A percentile compares a stretch with the other conserved stretches of the same genome.
Evolutionary conservation across 306 rosid species (phyloP).

Genomic region (Gleditsia sinensis): DNA sequence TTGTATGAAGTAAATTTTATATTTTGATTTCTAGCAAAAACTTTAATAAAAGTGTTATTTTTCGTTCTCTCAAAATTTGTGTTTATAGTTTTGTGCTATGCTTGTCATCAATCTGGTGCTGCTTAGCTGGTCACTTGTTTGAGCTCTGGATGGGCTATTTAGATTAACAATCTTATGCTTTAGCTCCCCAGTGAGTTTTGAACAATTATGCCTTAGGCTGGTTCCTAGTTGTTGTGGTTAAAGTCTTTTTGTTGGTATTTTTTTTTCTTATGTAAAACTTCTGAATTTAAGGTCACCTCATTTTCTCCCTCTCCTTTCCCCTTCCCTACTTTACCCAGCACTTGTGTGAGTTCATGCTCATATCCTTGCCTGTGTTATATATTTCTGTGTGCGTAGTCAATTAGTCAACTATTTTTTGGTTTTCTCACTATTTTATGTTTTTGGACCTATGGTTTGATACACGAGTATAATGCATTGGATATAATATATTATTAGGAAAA

Average conservation of each 20-base stretch:
- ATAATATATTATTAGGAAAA: conserved; percentile 1
- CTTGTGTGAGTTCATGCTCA: conserved; percentile 6
- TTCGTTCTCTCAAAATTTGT: background rate
- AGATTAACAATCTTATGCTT: background rate
- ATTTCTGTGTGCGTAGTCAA: background rate
- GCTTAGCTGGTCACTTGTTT: conserved; percentile 11
- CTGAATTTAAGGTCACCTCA: background rate
- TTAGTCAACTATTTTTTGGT: background rate
- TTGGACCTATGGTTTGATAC: background rate
- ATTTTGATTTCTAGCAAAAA: background rate
- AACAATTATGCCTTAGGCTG: background rate
- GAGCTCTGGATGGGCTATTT: conserved; percentile 7
- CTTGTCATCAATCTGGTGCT: background rate
- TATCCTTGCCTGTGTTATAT: background rate
- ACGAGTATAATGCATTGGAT: conserved; percentile 11
- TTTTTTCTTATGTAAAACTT: background rate
- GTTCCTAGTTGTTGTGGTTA: background rate
- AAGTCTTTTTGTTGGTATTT: background rate
- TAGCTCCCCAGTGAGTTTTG: background rate
- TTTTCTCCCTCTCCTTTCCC: background rate
- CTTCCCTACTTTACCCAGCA: background rate
- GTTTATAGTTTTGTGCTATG: conserved; percentile 8
- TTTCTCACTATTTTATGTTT: background rate
- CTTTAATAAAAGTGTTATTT: no score
- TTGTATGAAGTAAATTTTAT: no score